Conservation (phyloP, 768 basidiomycete species). For the Boletus fagicola region DNA sequence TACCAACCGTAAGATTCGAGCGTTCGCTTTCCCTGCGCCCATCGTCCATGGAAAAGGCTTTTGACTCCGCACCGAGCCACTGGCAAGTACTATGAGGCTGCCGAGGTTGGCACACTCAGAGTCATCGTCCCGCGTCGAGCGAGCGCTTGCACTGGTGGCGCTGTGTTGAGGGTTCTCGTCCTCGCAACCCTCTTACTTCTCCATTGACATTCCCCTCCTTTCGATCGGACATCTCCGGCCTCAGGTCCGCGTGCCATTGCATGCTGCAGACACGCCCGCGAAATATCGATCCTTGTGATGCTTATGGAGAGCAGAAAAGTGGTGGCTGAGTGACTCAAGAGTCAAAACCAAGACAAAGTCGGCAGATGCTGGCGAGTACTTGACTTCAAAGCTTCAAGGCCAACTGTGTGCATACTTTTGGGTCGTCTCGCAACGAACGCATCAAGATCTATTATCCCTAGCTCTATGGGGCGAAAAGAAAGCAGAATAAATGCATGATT, state of each 20-base stretch:
- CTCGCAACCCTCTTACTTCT: conserved; percentile 20
- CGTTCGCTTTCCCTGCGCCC: not conserved
- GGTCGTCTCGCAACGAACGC: not conserved
- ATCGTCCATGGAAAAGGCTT: conserved; percentile 14
- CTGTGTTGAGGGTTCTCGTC: conserved; percentile 12
- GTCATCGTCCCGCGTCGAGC: not conserved
- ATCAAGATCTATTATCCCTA: not conserved
- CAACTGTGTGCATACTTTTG: not conserved
- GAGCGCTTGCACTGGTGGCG: conserved; percentile 15
- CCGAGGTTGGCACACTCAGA: not conserved
- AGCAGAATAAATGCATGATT: not conserved
- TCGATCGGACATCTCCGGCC: not conserved
- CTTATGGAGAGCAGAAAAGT: no score
- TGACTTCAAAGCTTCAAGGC: no score
- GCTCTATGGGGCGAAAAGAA: not conserved
- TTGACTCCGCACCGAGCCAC: not conserved
- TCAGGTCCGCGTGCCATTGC: conserved; percentile 15
- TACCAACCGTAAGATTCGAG: not conserved
- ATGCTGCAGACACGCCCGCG: conserved; percentile 34
- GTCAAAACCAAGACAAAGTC: no score
- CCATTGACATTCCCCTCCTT: conserved; percentile 7
- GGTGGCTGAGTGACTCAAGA: no score
- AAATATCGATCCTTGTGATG: conserved; percentile 44
- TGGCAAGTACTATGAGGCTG: not conserved
- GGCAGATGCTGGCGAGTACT: no score